phyloP scores from a whole-genome alignment of 1,139 yeast genomes.

The Saccharomyces hybrid region DNA sequence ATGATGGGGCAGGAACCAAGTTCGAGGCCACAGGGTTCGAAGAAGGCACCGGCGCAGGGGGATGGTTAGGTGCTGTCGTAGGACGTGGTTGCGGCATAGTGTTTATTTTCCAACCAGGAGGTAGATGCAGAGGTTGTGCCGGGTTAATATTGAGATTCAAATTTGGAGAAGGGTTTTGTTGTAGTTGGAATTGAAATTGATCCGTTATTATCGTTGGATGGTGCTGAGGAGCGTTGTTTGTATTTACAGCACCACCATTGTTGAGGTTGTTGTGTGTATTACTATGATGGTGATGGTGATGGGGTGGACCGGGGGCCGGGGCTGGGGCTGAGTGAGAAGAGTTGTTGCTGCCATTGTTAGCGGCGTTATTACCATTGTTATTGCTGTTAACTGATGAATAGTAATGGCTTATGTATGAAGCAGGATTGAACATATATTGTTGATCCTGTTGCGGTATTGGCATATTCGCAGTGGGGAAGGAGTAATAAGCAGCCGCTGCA shows the following conservation, averaged over 20 bases:
- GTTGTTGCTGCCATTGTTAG: slow-evolving; percentile 3
- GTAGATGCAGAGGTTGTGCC: neutral
- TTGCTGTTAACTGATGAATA: neutral
- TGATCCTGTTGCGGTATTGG: slow-evolving; percentile 2
- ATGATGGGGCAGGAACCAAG: neutral
- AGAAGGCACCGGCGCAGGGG: slow-evolving; percentile 40
- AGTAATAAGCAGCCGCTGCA: neutral
- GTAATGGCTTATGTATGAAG: neutral
- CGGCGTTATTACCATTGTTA: slow-evolving; percentile 1
- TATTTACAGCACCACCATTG: neutral
- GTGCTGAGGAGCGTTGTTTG: neutral
- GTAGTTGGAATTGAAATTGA: neutral
- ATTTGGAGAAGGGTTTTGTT: neutral
- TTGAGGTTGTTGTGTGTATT: slow-evolving; percentile 5
- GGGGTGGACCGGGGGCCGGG: slow-evolving; percentile 5
- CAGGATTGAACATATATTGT: neutral
- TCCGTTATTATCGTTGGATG: neutral
- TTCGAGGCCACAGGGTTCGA: slow-evolving; percentile 39
- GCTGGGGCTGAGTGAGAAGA: neutral
- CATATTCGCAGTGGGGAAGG: slow-evolving; percentile 1
- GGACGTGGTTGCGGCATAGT: slow-evolving; percentile 7
- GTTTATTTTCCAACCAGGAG: neutral
- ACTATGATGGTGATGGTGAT: slow-evolving; percentile 3
- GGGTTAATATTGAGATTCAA: neutral
- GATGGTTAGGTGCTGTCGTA: slow-evolving; percentile 9